A percentile compares a stretch with the other conserved stretches of the same genome.
phyloP scores from a whole-genome alignment of 1,284 basidiomycete species.

The Cryptococcus floricola region DNA sequence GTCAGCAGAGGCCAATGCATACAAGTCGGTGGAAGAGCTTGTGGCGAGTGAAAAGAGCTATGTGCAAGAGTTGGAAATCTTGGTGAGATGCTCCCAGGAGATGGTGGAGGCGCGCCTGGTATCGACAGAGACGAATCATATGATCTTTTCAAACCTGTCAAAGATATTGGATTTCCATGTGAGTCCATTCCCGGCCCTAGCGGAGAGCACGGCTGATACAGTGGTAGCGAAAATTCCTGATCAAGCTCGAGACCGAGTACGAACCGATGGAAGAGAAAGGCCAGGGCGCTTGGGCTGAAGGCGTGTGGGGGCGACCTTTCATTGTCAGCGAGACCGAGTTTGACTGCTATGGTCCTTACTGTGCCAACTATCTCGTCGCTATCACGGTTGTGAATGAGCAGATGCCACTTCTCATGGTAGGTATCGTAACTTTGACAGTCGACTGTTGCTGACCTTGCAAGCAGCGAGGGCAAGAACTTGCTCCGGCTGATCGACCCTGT shows the following conservation, averaged over 20 bases:
- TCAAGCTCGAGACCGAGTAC: constrained; percentile 78
- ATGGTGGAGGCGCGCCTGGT: constrained; percentile 77
- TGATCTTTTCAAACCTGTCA: constrained; percentile 92
- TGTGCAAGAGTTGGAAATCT: constrained; percentile 93
- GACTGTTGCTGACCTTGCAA: neutral
- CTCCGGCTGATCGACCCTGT: constrained; percentile 33
- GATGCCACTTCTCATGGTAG: constrained; percentile 74
- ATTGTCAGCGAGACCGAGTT: constrained; percentile 78
- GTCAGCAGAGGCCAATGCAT: constrained; percentile 34
- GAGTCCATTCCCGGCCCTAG: constrained; percentile 3
- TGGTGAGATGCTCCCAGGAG: constrained; percentile 81
- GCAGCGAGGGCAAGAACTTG: constrained; percentile 36
- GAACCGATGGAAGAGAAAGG: constrained; percentile 54
- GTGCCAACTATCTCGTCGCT: constrained; percentile 89
- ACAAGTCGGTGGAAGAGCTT: constrained; percentile 47
- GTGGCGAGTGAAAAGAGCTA: constrained; percentile 78
- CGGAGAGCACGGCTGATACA: neutral
- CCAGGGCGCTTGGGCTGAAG: constrained; percentile 68
- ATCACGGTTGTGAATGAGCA: constrained; percentile 80
- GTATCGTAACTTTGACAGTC: constrained; percentile 38
- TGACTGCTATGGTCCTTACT: constrained; percentile 93
- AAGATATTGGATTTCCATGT: constrained; percentile 90
- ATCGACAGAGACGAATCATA: constrained; percentile 89
- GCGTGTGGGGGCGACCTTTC: constrained; percentile 82
- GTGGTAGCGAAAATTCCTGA: constrained; percentile 75